Conservation (phyloP, 176 grass and related monocot species). For the Musa troglodytarum region DNA sequence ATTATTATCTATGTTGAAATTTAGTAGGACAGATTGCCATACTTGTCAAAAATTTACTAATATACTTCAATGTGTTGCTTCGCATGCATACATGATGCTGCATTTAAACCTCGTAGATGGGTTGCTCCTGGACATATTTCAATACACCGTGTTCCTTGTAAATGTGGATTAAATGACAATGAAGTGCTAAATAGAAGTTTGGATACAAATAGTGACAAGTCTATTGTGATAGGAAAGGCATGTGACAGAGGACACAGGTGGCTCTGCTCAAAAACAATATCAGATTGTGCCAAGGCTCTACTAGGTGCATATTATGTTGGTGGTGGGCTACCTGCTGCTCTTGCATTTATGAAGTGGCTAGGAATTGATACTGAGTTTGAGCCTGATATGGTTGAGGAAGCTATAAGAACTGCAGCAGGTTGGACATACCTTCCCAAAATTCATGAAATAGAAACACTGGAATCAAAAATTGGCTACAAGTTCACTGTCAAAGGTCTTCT, state of each 20-base stretch:
- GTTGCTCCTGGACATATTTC: no score
- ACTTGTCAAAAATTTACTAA: background rate
- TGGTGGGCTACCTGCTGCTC: constrained; percentile 56
- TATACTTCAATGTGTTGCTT: background rate
- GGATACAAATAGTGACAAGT: no score
- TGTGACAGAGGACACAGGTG: constrained; percentile 87
- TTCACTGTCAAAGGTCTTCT: no score
- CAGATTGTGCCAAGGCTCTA: constrained; percentile 82
- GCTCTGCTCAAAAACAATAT: constrained; percentile 93
- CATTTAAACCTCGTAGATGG: no score
- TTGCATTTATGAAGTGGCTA: constrained; percentile 75
- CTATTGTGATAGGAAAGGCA: constrained; percentile 68
- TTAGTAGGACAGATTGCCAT: background rate
- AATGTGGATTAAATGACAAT: no score
- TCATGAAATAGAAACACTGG: constrained; percentile 45
- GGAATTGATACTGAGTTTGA: constrained; percentile 47
- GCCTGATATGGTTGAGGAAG: constrained; percentile 43
- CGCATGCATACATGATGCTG: no score
- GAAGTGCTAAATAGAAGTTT: no score
- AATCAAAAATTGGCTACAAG: no score
- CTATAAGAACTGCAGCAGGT: constrained; percentile 45
- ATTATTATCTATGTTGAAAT: background rate
- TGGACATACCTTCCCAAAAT: constrained; percentile 41
- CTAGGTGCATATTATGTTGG: constrained; percentile 88
- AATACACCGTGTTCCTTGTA: no score